Conservation (phyloP, 2,329 filamentous ascomycete species). For the Colletotrichum sp. region DNA sequence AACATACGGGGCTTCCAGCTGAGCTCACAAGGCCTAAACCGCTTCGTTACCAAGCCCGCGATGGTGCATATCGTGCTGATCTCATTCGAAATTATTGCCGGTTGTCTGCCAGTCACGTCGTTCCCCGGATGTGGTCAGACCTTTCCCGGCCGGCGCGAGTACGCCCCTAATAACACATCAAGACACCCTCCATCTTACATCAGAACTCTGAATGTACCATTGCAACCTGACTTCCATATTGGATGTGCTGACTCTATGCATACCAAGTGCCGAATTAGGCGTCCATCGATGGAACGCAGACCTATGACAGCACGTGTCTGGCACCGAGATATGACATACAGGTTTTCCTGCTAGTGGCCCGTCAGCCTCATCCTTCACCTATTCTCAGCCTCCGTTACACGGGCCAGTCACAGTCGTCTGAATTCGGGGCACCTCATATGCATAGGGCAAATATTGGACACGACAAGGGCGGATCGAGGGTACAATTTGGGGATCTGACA, state of each 20-base stretch:
- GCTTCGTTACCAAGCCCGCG: background rate
- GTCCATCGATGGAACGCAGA: background rate
- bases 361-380: slow-evolving; percentile 16
- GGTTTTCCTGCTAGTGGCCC: background rate
- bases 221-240: background rate
- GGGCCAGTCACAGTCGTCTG: background rate
- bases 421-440: background rate
- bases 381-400: slow-evolving; percentile 3
- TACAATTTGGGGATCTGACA: slow-evolving; percentile 15
- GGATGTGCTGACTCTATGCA: slow-evolving; percentile 8
- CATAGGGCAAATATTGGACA: background rate
- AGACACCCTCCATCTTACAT: background rate
- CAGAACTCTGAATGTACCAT: background rate
- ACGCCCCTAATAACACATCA: background rate
- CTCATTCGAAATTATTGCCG: background rate
- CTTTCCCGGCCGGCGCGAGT: background rate
- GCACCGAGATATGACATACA: background rate
- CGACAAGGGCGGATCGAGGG: background rate
- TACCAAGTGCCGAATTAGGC: background rate
- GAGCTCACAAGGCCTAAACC: background rate
- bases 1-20: background rate
- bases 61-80: background rate
- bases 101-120: background rate
- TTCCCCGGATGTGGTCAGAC: background rate
- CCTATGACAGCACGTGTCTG: background rate